These are phyloP conservation scores for Platanthera zijinensis DNA, from an alignment of 106 monocot genomes.

Conservation along the genomic window DNA sequence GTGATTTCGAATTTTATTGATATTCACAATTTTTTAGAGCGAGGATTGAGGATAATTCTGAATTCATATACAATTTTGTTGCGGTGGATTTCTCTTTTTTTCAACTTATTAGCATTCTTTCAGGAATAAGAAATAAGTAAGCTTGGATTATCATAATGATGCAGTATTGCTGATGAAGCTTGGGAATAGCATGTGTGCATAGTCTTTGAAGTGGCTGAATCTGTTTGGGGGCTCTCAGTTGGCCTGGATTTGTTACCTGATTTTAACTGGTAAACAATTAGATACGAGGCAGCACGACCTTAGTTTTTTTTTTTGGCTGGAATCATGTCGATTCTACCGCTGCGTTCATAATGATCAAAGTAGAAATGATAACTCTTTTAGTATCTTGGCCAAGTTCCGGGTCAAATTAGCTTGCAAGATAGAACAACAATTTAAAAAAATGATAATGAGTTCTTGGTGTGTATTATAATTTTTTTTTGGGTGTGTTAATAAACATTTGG, in stretches of 20 bases:
- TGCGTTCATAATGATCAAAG: too few species aligned
- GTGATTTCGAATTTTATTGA: not conserved
- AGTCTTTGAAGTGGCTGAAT: not conserved
- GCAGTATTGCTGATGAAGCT: not conserved
- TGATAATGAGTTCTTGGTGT: too few species aligned
- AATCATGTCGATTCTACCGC: conserved; percentile 38
- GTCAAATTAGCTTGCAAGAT: too few species aligned
- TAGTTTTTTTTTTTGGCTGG: not conserved
- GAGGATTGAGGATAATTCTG: not conserved
- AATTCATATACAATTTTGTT: not conserved
- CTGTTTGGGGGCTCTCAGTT: not conserved
- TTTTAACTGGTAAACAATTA: not conserved
- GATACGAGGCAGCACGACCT: too few species aligned
- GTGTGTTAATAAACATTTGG: too few species aligned
- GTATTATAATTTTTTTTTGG: too few species aligned
- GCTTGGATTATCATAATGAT: not conserved
- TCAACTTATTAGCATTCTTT: not conserved
- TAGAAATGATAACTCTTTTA: too few species aligned
- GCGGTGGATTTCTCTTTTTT: not conserved
- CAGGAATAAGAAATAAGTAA: not conserved
- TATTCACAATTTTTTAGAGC: not conserved
- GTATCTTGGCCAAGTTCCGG: too few species aligned
- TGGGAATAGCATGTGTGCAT: not conserved
- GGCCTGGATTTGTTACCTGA: conserved; percentile 1
- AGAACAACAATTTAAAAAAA: too few species aligned